Evolutionary conservation across 495 filamentous ascomycete species (phyloP).

Genomic region (Melanomma pulvis-pyrius): DNA sequence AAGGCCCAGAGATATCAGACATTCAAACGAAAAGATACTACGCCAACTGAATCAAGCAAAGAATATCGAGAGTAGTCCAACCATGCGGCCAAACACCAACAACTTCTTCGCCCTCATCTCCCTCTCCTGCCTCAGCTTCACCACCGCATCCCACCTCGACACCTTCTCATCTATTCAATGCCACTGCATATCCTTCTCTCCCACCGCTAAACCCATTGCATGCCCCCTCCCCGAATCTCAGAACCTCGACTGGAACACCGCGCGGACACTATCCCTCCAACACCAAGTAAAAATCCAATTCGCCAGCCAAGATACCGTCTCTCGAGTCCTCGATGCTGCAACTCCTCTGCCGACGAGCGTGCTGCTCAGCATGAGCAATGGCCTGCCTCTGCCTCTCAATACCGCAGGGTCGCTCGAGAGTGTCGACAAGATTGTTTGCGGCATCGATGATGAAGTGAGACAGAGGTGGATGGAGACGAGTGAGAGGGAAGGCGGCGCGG

Average conservation of each 20-base stretch:
- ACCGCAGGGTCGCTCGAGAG: no score
- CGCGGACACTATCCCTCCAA: not conserved
- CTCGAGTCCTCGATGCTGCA: not conserved
- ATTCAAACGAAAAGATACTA: no score
- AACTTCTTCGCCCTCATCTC: not conserved
- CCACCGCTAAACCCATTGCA: not conserved
- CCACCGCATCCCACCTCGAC: not conserved
- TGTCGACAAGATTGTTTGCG: conserved; percentile 6
- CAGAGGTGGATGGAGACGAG: not conserved
- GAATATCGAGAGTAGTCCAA: no score
- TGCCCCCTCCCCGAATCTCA: conserved; percentile 4
- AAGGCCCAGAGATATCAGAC: no score
- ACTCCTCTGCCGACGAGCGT: conserved; percentile 10
- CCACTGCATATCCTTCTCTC: conserved; percentile 19
- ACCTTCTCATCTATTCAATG: not conserved
- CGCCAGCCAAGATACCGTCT: conserved; percentile 5
- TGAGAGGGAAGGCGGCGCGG: not conserved
- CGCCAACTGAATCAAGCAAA: no score
- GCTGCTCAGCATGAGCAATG: not conserved
- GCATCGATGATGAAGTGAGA: not conserved
- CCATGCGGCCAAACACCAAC: no score
- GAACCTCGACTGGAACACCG: conserved; percentile 10
- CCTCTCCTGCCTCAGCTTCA: not conserved
- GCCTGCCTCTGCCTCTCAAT: not conserved
- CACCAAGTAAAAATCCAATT: conserved; percentile 7